Percentiles rank a stretch among this genome's conserved stretches.
phyloP scores from a whole-genome alignment of 1,139 yeast genomes.

The Taiozyma sp. region DNA sequence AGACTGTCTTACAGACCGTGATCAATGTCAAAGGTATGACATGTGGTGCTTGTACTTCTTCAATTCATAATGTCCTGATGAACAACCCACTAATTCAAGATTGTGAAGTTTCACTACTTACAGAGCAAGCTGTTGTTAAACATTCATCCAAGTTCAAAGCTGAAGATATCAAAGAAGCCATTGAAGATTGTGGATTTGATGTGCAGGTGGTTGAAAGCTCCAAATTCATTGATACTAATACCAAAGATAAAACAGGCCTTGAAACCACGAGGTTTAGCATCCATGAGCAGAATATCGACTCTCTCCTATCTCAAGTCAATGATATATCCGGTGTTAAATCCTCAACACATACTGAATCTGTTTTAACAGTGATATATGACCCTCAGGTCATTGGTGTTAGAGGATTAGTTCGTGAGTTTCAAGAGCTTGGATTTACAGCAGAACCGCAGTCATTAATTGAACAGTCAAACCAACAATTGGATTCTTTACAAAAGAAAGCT shows the following conservation, averaged over 20 bases:
- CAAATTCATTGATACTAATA: not conserved
- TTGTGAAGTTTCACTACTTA: slow-evolving; percentile 63
- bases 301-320: not conserved
- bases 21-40: slow-evolving; percentile 69
- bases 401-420: slow-evolving; percentile 35
- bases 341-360: slow-evolving; percentile 9
- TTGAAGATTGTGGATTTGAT: slow-evolving; percentile 80
- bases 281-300: not conserved
- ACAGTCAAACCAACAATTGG: slow-evolving; percentile 43
- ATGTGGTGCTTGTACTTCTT: slow-evolving; percentile 74
- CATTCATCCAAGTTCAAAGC: slow-evolving; percentile 37
- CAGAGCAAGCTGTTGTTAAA: slow-evolving; percentile 64
- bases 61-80: slow-evolving; percentile 54
- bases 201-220: slow-evolving; percentile 31
- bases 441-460: slow-evolving; percentile 32
- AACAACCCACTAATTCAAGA: slow-evolving; percentile 32
- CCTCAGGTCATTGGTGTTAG: slow-evolving; percentile 39
- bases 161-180: slow-evolving; percentile 33
- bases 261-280: slow-evolving; percentile 26
- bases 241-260: not conserved
- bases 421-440: slow-evolving; percentile 20
- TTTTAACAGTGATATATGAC: slow-evolving; percentile 36
- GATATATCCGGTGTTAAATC: slow-evolving; percentile 13
- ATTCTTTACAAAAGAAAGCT: slow-evolving; percentile 59
- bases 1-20: slow-evolving; percentile 24